A percentile compares a stretch with the other conserved stretches of the same genome.
Evolutionary conservation across 306 rosid species (phyloP).

Genomic region (Cucumis cinereus): DNA sequence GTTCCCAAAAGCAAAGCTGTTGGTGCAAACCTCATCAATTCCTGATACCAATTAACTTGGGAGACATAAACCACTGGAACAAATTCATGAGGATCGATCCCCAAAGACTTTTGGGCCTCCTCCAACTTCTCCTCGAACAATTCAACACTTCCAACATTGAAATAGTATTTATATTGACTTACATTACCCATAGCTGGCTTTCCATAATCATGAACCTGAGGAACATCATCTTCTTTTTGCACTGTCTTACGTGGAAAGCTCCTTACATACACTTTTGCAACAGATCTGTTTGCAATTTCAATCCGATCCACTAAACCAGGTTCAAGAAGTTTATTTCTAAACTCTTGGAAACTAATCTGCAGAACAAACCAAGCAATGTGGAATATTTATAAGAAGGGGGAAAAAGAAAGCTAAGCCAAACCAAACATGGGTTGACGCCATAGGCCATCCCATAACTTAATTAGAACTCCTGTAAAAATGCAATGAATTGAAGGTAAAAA

Average conservation of each 20-base stretch:
- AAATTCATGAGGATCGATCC: slow-evolving; percentile 64
- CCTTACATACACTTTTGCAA: slow-evolving; percentile 74
- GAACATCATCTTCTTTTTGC: slow-evolving; percentile 43
- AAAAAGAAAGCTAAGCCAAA: background rate
- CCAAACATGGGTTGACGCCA: background rate
- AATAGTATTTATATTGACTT: slow-evolving; percentile 58
- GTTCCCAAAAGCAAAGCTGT: slow-evolving; percentile 54
- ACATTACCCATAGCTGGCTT: slow-evolving; percentile 29
- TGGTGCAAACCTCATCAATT: slow-evolving; percentile 60
- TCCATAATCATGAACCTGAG: slow-evolving; percentile 38
- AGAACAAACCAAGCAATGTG: slow-evolving; percentile 1
- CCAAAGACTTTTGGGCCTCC: slow-evolving; percentile 73
- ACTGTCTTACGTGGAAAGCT: slow-evolving; percentile 26
- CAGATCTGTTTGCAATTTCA: slow-evolving; percentile 70
- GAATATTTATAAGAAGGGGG: background rate
- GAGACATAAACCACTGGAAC: slow-evolving; percentile 73
- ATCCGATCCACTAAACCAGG: slow-evolving; percentile 82
- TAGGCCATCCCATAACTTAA: background rate
- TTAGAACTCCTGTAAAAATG: background rate
- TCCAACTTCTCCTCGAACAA: slow-evolving; percentile 92
- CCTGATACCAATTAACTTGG: slow-evolving; percentile 66
- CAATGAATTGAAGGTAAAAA: background rate
- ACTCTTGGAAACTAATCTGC: slow-evolving; percentile 97
- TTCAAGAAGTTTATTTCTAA: slow-evolving; percentile 78
- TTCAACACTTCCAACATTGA: slow-evolving; percentile 85